Evolutionary conservation across 495 filamentous ascomycete genomes (phyloP).

Genomic region (Penicillium malachiteum): DNA sequence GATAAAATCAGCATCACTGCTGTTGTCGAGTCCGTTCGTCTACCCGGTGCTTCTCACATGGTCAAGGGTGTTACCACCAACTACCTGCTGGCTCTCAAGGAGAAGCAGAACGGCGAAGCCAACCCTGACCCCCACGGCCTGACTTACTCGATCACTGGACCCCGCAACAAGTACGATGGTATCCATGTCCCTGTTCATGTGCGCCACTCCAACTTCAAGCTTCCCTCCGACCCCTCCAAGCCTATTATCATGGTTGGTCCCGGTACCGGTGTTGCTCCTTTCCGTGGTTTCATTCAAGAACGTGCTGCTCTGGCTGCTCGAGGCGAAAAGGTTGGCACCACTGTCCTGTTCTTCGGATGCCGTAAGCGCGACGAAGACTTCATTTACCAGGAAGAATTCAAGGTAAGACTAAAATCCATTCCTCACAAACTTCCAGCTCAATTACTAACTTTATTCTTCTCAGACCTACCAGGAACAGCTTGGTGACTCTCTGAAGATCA

Average conservation of each 20-base stretch:
- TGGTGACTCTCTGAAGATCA: conserved; percentile 80
- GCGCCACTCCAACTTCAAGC: conserved; percentile 98
- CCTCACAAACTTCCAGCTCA: not conserved
- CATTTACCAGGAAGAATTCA: conserved; percentile 87
- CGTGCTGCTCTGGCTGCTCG: conserved; percentile 74
- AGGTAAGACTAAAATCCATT: conserved; percentile 59
- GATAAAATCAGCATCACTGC: conserved; percentile 93
- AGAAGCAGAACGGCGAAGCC: conserved; percentile 92
- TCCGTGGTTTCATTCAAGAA: conserved; percentile 94
- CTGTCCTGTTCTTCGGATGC: conserved; percentile 93
- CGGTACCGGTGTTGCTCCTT: conserved; percentile 94
- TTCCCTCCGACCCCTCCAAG: conserved; percentile 91
- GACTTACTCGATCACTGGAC: conserved; percentile 85
- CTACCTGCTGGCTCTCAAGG: conserved; percentile 92
- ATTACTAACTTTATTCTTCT: not conserved
- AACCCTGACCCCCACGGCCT: conserved; percentile 82
- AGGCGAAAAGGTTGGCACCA: conserved; percentile 84
- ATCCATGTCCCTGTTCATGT: conserved; percentile 95
- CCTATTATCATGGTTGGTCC: conserved; percentile 96
- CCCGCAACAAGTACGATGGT: conserved; percentile 95
- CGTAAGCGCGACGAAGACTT: conserved; percentile 83
- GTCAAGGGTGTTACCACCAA: conserved; percentile 97
- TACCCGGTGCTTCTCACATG: conserved; percentile 75
- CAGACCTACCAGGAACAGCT: conserved; percentile 80
- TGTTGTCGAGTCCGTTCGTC: conserved; percentile 79